Conservation (phyloP, 2,329 filamentous ascomycete genomes). For the Xylariomycetidae sp. region DNA sequence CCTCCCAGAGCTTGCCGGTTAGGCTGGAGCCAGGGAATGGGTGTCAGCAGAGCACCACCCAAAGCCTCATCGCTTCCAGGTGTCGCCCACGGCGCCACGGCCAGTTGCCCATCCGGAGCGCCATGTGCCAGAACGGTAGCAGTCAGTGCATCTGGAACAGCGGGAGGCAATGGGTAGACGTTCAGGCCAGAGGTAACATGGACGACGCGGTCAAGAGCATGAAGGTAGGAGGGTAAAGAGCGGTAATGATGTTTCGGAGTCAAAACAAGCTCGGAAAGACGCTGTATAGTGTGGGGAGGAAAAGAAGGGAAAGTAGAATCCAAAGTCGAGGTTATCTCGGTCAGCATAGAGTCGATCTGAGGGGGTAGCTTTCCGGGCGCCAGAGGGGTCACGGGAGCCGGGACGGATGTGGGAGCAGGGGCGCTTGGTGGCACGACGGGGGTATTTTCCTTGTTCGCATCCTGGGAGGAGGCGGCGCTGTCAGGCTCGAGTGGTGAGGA, state of each 20-base stretch:
- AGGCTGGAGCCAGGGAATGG: slow-evolving; percentile 76
- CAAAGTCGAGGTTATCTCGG: slow-evolving; percentile 58
- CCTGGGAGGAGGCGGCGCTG: slow-evolving; percentile 42
- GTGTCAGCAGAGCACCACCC: slow-evolving; percentile 85
- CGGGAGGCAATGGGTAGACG: slow-evolving; percentile 75
- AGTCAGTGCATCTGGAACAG: slow-evolving; percentile 53
- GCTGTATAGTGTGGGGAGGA: slow-evolving; percentile 90
- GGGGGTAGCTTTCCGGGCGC: slow-evolving; percentile 51
- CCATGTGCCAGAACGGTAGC: slow-evolving; percentile 58
- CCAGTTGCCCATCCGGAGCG: slow-evolving; percentile 41
- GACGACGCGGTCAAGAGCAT: slow-evolving; percentile 85
- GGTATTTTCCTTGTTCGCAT: slow-evolving; percentile 65
- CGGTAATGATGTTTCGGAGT: slow-evolving; percentile 74
- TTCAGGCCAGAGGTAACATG: slow-evolving; percentile 80
- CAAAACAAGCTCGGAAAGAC: slow-evolving; percentile 81
- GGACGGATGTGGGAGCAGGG: slow-evolving; percentile 27
- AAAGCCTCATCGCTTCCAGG: slow-evolving; percentile 84
- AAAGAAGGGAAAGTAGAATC: slow-evolving; percentile 62
- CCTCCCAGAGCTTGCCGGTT: slow-evolving; percentile 20
- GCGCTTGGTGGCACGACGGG: slow-evolving; percentile 30
- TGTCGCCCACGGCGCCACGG: slow-evolving; percentile 31
- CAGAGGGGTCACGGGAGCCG: slow-evolving; percentile 29
- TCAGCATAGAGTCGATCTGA: slow-evolving; percentile 58
- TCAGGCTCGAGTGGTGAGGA: slow-evolving; percentile 38
- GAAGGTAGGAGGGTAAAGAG: slow-evolving; percentile 77